A percentile compares a stretch with the other conserved stretches of the same genome.
Conservation (phyloP, 2,329 filamentous ascomycete species). For the Fusarium tricinctum region DNA sequence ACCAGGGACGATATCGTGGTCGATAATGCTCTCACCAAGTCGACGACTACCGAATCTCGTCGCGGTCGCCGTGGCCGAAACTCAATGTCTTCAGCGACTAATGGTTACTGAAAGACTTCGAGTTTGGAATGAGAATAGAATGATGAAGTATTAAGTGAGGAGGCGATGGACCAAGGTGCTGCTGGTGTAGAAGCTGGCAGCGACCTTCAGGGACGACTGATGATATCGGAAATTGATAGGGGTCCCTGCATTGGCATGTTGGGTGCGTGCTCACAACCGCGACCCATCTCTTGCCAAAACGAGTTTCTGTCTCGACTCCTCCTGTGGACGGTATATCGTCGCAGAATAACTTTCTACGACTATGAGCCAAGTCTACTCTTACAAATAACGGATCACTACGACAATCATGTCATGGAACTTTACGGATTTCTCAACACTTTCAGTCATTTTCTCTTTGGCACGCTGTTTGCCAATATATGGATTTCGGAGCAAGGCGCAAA, state of each 20-base stretch:
- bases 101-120: too few relatives aligned
- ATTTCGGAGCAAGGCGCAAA: conserved; percentile 7
- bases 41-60: conserved; percentile 34
- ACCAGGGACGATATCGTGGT: conserved; percentile 30
- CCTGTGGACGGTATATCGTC: background rate
- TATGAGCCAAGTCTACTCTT: background rate
- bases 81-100: conserved; percentile 14
- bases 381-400: background rate
- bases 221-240: background rate
- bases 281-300: background rate
- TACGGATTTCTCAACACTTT: background rate
- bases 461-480: conserved; percentile 5
- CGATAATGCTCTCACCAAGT: conserved; percentile 38
- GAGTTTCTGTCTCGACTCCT: too few relatives aligned
- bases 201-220: background rate
- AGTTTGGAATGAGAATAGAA: background rate
- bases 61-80: conserved; percentile 30
- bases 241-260: background rate
- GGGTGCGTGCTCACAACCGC: background rate
- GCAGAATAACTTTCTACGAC: background rate
- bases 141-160: too few relatives aligned
- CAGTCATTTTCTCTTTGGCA: background rate
- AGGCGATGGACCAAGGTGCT: background rate
- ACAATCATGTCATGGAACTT: background rate
- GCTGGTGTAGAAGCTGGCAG: background rate